Base-by-base conservation (phyloP, 2,329 filamentous ascomycete genomes). In the Penicillium verrucosum region DNA sequence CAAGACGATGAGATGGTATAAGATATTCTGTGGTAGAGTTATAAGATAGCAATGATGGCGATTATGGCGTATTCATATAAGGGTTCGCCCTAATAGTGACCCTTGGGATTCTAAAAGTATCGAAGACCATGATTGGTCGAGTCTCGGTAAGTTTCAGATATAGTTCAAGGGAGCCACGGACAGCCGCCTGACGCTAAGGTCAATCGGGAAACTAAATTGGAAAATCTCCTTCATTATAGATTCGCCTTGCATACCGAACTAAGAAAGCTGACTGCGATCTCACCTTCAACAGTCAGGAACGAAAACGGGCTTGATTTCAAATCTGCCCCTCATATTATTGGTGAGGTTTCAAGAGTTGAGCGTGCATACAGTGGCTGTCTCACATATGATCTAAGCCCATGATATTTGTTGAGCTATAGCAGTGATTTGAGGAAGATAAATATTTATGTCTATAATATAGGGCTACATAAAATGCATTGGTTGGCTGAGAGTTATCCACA, bases 71-170 rank as follows among this genome's bases (percentile, higher is more conserved):
- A 36, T 46, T 56, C 45, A 56, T 52, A 41, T 40, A n/a, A 30
- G 21, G 23, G 14, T 42, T 5, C 32, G 41, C 27, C 18, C 21
- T 43, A 23, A 29, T 6, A 43, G 18, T 8, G 9, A 32, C 4
- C 29, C 51, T 18, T 23, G 9, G 27, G 11, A 32, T 51, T 34
- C 32, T 23, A 21, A 47, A 32, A 54, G 18, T 4, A 16, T 29
- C 14, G 27, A 44, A 16, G 12, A 34, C n/a, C 14, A 8, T 45
- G 42, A 56, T 46, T 46, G 40, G 54, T 16, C 18, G 16, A 21
- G 45, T 45, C 36, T 40, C 27, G 41, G 38, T 16, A 51, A 41
- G 47, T 56, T 36, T 56, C 47, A 51, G 34, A 38, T 51, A 18
- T 21, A 34, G 12, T 18, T n/a, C 41, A 32, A 7, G 18, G 37